Percentiles rank a stretch among this genome's conserved stretches.
Evolutionary conservation across 2,329 filamentous ascomycete species (phyloP).

Genomic region (Alternaria ethzedia): DNA sequence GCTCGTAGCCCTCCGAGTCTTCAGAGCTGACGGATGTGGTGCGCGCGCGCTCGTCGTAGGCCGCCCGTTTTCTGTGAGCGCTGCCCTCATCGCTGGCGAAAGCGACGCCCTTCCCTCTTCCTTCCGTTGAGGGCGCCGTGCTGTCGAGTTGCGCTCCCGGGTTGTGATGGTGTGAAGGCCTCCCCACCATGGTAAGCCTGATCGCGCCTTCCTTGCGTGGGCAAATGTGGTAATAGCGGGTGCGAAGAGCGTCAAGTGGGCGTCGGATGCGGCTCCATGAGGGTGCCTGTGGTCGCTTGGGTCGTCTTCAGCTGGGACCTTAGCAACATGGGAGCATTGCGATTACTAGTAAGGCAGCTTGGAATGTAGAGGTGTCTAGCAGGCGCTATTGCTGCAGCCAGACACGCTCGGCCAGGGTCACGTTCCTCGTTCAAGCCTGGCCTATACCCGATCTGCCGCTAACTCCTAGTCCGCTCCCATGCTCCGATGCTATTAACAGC

Average conservation of each 20-base stretch:
- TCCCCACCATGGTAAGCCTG: constrained; percentile 32
- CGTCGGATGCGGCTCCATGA: neutral
- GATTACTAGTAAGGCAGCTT: neutral
- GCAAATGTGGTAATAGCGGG: constrained; percentile 5
- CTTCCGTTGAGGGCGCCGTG: constrained; percentile 14
- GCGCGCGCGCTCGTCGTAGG: constrained; percentile 11
- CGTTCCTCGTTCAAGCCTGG: constrained; percentile 9
- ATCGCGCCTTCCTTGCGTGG: neutral
- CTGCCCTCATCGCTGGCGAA: constrained; percentile 28
- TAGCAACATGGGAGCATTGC: constrained; percentile 6
- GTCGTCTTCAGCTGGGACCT: neutral
- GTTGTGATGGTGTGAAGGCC: constrained; percentile 9
- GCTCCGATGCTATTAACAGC: constrained; percentile 11
- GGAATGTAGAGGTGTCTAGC: constrained; percentile 1
- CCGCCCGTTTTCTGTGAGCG: neutral
- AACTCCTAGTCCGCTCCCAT: constrained; percentile 3
- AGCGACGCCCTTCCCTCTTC: constrained; percentile 31
- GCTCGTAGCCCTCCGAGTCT: constrained; percentile 13
- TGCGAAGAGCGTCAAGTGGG: constrained; percentile 3
- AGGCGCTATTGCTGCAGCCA: constrained; percentile 11
- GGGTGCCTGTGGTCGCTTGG: neutral
- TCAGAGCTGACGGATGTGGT: constrained; percentile 28
- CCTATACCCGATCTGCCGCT: constrained; percentile 11
- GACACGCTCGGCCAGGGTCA: constrained; percentile 6
- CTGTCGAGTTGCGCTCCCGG: constrained; percentile 18